Base-by-base conservation (phyloP, 306 rosid species). In the Hylodesmum podocarpum region DNA sequence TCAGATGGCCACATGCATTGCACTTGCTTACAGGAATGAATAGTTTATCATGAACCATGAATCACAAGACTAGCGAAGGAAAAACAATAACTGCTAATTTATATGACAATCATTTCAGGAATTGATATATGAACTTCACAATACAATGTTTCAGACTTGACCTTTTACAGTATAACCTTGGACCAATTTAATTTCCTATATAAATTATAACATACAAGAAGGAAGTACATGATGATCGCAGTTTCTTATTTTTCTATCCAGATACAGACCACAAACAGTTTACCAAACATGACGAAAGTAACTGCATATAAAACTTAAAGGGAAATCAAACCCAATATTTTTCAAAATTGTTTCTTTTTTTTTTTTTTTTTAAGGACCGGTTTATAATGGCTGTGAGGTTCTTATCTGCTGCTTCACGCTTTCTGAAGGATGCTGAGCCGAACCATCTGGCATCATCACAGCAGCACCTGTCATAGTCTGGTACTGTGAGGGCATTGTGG, bases 131-230 rank as follows among this genome's bases (percentile, higher is more conserved):
- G 89, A 86, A 82, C 91, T 88, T 84, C 93, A 91, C 93, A 87
- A 81, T 87, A 85, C 90, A 79, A 87, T 81, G 86, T 82, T 76
- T 84, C 58, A 79, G 78, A 85, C 76, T 86, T 41, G 66, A 85
- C 77, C 87, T 90, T 90, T 81, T 90, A 95, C 98, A 90, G 97
- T 95, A 91, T 90, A 88, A 79, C 79, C 88, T 83, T 77, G 86
- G 89, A 89, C 88, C 87, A 88, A 77, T 84, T 84, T 84, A 86
- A 81, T 88, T 87, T 87, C 86, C 87, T 90, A 90, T 90, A 90
- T 89, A 81, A 82, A 63, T 82, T 76, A 84, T 84, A 89, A 71
- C 91, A 88, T 64, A 86, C 75, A 86, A 81, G 67, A 79, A 83
- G 82, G 49, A 80, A 80, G 84, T 78, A 87, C 75, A 84, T 73